Base-by-base conservation (phyloP, 192 early-diverging fungal species). In the Gamsiella multidivaricata region DNA sequence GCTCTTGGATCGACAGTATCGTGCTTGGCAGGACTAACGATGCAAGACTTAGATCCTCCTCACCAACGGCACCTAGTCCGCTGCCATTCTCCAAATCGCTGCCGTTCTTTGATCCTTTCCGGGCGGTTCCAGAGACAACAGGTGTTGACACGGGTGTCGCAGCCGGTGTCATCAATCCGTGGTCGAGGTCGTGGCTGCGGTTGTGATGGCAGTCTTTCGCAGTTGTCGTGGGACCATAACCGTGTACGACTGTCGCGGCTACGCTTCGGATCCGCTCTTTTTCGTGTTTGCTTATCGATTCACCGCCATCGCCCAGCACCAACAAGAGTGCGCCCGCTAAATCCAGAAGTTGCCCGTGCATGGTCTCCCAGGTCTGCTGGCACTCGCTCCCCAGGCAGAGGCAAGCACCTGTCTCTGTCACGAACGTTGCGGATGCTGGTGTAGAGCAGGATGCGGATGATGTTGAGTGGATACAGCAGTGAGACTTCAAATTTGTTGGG, bases 91-190 rank as follows among this genome's bases (percentile, higher is more conserved):
- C n/a, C n/a, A n/a, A n/a, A n/a, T n/a, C 3, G 41, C 32, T 3
- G 31, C 32, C 2, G 18, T 41, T 22, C 17, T 31, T 23, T n/a
- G 59, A 45, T 11, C 31, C 37, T 56, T 29, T 7, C 33, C 54
- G 17, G 8, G 14, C 10, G 45, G 9, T 4, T 5, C 15, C 45
- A 46, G 45, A 49, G 5, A 53, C 43, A 5, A 61, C 25, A 23
- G 67, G 67, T n/a, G 67, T 61, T 6, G 67, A 60, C 18, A 53
- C 50, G 4, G 67, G 41, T 17, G 56, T 69, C 0, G 50, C 50
- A 2, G 59, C 67, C 3, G 67, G 57, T 0, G 57, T 60, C 28
- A 54, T 14, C 20, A 53, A 32, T 46, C 42, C 58, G 15, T 46
- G 26, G 10, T 45, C 7, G 17, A 31, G 42, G 18, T 31, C n/a